Base-by-base conservation (phyloP, 768 basidiomycete species). In the Clitopilus hobsonii region DNA sequence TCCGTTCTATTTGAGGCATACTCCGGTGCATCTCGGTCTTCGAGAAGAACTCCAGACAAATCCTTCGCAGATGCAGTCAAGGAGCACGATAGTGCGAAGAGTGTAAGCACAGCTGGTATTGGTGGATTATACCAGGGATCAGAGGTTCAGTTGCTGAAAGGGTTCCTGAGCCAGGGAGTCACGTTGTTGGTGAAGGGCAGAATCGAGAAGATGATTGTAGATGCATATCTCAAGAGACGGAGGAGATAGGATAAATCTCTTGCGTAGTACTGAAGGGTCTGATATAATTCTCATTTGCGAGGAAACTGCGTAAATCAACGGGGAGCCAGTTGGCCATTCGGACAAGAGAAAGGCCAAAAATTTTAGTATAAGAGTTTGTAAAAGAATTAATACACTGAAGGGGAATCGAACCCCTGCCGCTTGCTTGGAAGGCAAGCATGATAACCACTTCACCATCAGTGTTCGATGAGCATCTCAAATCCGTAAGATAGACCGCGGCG, bases 401-500 rank as follows among this genome's bases (percentile, higher is more conserved):
- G 75, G 76, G 76, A 76, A 74, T 76, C 76, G 75, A 76, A 76
- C 76, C 76, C 75, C 73, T 76, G 74, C 76, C 76, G 75, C 75
- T 69, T 69, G 68, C 67, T 69, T 88, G 86, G 87, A 88, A 88
- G 86, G 85, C 86, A 88, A 88, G 88, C 86, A 89, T 89, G 86
- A 88, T 89, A 89, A 88, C 88, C 86, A 79, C 84, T 89, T 89
- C 88, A 89, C 88, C 87, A 89, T 85, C 75, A 74, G 75, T 62
- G 63, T 50, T 61, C 7, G 41, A 16, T 5, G 41, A 10, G 22
- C 7, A 7, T 32, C 8, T 32, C 30, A n/a, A n/a, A n/a, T n/a
- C n/a, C n/a, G n/a, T n/a, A n/a, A n/a, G n/a, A n/a, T n/a, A n/a
- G n/a, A n/a, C n/a, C n/a, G n/a, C n/a, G n/a, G n/a, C n/a, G n/a